Base-by-base conservation (phyloP, 495 filamentous ascomycete species). In the Pseudevernia furfuracea region DNA sequence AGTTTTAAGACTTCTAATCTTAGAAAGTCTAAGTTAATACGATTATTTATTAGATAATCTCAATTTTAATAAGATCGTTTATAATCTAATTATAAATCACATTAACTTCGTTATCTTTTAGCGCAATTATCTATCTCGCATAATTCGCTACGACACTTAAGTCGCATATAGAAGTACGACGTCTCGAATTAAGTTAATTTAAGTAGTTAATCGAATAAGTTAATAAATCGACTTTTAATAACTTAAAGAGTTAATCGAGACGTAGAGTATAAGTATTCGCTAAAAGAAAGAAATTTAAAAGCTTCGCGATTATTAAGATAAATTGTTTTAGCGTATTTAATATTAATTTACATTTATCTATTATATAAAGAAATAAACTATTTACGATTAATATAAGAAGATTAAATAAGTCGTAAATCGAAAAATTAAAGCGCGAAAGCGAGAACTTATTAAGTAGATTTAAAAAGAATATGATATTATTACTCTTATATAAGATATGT, bases 71-170 rank as follows among this genome's bases (percentile, higher is more conserved):
- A 37, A 52, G 1, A 57, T 61, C 2, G 58, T 70, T 0, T 57
- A 41, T 32, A 70, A 68, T 37, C 58, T 70, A 38, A 37, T 68
- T 19, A 56, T 70, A 8, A 49, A 70, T 53, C 46, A 70, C 39
- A 62, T 53, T 53, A 57, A 48, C 28, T 62, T 44, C 44, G 56
- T 12, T 19, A 68, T 67, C 46, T 67, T 70, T 21, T 19, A 70
- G 36, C 38, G 52, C 9, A 70, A 70, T 39, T 70, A 70, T 48
- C 55, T 70, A 19, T 70, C 61, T 21, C 28, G 61, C n/a, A 64
- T 60, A 28, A 70, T 70, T 41, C 30, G 49, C 28, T 67, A 70
- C 62, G 38, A 67, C 52, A 70, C 56, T 23, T 46, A 70, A 62
- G 61, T 55, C 21, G 60, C 56, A 28, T 68, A 64, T 37, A 34